These are phyloP conservation scores for Lathyrus oleraceus DNA, from an alignment of 306 rosid species.

Conservation along the genomic window DNA sequence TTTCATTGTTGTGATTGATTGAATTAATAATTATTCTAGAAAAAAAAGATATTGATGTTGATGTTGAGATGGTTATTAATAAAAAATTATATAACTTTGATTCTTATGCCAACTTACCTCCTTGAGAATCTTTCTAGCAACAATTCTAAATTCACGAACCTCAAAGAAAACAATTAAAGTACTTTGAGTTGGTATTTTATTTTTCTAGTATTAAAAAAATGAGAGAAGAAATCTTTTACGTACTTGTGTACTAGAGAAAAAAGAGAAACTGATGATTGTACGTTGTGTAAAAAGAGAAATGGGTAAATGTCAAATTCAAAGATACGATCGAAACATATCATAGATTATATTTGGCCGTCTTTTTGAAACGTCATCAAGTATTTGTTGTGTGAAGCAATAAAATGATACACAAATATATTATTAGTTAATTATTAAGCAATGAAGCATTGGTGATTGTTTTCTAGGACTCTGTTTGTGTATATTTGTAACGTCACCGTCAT, in stretches of 20 bases:
- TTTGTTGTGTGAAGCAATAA: constrained; percentile 28
- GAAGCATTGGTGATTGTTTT: constrained; percentile 33
- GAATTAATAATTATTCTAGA: too few species aligned
- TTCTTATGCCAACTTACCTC: too few species aligned
- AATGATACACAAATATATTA: neutral
- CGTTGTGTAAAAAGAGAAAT: constrained; percentile 2
- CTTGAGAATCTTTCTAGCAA: too few species aligned
- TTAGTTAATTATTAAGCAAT: neutral
- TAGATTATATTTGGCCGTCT: constrained; percentile 37
- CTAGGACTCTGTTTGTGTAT: constrained; percentile 23
- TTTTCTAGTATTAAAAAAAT: neutral
- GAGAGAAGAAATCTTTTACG: neutral
- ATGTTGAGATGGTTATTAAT: too few species aligned
- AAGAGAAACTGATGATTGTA: constrained; percentile 37
- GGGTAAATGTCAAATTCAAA: constrained; percentile 46
- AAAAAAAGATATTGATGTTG: too few species aligned
- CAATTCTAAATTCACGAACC: too few species aligned
- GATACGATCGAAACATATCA: constrained; percentile 45
- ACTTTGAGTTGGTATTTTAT: neutral
- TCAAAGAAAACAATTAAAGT: neutral
- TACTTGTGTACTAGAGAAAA: neutral
- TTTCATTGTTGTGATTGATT: too few species aligned
- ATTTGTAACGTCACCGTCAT: constrained; percentile 37
- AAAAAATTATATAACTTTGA: too few species aligned
- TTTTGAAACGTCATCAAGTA: constrained; percentile 33